Percentiles rank a stretch among this genome's conserved stretches.
phyloP scores from a whole-genome alignment of 208 protist genomes.

The Crithidia brevicula region DNA sequence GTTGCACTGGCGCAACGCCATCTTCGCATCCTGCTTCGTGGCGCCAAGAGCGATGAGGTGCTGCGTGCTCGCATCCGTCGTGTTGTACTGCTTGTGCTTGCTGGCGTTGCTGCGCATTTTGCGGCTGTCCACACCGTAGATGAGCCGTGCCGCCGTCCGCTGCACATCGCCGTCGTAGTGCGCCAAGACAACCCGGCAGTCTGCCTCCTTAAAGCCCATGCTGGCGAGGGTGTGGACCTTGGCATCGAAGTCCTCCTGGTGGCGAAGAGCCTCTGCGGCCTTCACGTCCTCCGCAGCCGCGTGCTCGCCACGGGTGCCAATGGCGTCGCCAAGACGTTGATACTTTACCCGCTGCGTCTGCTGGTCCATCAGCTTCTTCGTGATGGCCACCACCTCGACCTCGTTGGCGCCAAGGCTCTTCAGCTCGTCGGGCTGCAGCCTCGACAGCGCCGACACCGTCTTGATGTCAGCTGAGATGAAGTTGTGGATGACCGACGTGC shows the following conservation, averaged over 20 bases:
- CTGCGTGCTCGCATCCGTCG: slow-evolving; percentile 68
- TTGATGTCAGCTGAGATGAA: slow-evolving; percentile 68
- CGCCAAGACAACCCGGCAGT: slow-evolving; percentile 57
- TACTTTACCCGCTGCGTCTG: slow-evolving; percentile 57
- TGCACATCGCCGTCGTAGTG: slow-evolving; percentile 87
- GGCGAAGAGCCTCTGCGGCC: slow-evolving; percentile 25
- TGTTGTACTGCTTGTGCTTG: slow-evolving; percentile 71
- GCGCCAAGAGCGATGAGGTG: slow-evolving; percentile 77
- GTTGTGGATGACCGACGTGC: slow-evolving; percentile 41
- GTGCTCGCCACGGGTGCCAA: slow-evolving; percentile 53
- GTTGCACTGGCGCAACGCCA: slow-evolving; percentile 59
- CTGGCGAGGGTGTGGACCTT: slow-evolving; percentile 49
- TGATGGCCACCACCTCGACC: slow-evolving; percentile 65
- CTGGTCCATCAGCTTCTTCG: slow-evolving; percentile 52
- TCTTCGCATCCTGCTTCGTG: slow-evolving; percentile 69
- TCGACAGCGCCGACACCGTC: slow-evolving; percentile 54
- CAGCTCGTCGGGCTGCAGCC: slow-evolving; percentile 60
- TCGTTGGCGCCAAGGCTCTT: slow-evolving; percentile 64
- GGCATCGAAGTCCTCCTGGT: slow-evolving; percentile 56
- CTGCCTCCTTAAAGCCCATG: slow-evolving; percentile 65
- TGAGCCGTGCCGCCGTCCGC: slow-evolving; percentile 58
- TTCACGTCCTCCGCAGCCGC: slow-evolving; percentile 39
- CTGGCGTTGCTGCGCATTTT: slow-evolving; percentile 51
- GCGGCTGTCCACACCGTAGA: slow-evolving; percentile 52
- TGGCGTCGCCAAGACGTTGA: slow-evolving; percentile 53